phyloP scores from a whole-genome alignment of 2,329 filamentous ascomycete species.

The Corynespora cassiicola region DNA sequence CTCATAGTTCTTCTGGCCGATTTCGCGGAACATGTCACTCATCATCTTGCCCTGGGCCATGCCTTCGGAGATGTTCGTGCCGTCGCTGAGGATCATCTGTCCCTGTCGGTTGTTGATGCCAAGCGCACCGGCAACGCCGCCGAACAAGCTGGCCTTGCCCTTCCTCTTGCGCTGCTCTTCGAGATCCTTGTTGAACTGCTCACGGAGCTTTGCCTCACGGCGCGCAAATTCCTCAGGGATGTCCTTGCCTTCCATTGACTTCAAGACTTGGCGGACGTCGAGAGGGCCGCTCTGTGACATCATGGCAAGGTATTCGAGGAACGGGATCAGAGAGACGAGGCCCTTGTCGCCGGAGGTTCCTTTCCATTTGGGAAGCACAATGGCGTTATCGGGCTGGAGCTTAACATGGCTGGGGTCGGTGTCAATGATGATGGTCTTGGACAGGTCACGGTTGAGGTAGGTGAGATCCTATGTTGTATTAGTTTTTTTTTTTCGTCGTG shows the following conservation, averaged over 20 bases:
- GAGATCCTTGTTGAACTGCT: slow-evolving; percentile 82
- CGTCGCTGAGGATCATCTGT: slow-evolving; percentile 58
- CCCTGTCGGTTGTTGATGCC: slow-evolving; percentile 73
- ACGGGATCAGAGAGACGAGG: slow-evolving; percentile 88
- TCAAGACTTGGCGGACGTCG: slow-evolving; percentile 85
- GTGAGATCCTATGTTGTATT: slow-evolving; percentile 76
- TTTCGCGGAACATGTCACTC: slow-evolving; percentile 90
- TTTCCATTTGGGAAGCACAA: slow-evolving; percentile 88
- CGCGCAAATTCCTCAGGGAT: slow-evolving; percentile 91
- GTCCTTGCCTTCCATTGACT: slow-evolving; percentile 86
- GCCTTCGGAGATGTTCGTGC: slow-evolving; percentile 72
- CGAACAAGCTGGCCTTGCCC: slow-evolving; percentile 67
- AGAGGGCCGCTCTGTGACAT: slow-evolving; percentile 74
- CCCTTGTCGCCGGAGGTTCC: slow-evolving; percentile 84
- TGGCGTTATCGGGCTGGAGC: slow-evolving; percentile 94
- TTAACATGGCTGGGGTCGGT: slow-evolving; percentile 82
- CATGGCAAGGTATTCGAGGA: slow-evolving; percentile 95
- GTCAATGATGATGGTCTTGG: slow-evolving; percentile 94
- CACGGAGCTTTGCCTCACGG: slow-evolving; percentile 83
- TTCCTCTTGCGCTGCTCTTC: slow-evolving; percentile 71
- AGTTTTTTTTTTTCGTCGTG: slow-evolving; percentile 7
- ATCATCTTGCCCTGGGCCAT: slow-evolving; percentile 95
- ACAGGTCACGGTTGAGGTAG: slow-evolving; percentile 94
- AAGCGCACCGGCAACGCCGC: slow-evolving; percentile 72
- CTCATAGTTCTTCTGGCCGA: slow-evolving; percentile 89